Base-by-base conservation (phyloP, 345 rosid species). In the Rhodamnia rubescens region DNA sequence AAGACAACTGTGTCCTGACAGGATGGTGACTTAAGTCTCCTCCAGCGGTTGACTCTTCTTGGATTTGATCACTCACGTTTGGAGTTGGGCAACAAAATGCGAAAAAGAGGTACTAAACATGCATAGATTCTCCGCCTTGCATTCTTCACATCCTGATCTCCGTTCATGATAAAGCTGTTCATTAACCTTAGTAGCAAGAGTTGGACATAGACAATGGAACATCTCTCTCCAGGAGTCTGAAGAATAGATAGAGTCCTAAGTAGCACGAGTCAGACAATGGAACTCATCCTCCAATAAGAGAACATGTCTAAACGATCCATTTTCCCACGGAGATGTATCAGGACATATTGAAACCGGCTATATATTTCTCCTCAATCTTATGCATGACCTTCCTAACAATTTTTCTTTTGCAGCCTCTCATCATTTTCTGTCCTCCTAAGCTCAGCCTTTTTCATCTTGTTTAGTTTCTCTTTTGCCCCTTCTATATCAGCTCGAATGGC, bases 401-500 rank as follows among this genome's bases (percentile, higher is more conserved):
- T 75, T 74, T 52, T 29, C 83, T 75, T 86, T 29, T 59, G 56
- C 50, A 61, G 49, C 85, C 84, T 86, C 85, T 80, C 74, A 58
- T 75, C 81, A 47, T 83, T 64, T 83, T 83, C 86, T 57, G 85
- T 84, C 82, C 86, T 85, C 80, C 42, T 53, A 61, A 80, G 83
- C 85, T 85, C 90, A 47, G 52, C 82, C 84, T 84, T 92, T 88
- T 88, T 91, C 91, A 92, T 49, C 91, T 93, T 96, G 85, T 94
- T 93, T 74, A 86, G 55, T 90, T 92, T 95, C 83, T 92, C 95
- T 81, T 91, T 90, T 27, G 90, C 88, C 78, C 95, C 95, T 87
- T 91, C 94, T 75, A 95, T 92, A 86, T 95, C 96, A 64, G 92
- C 94, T 87, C 87, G 89, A 83, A 95, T 97, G 27, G 92, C 98